phyloP scores from a whole-genome alignment of 2,329 filamentous ascomycete genomes.

The Hypoxylon sp. region DNA sequence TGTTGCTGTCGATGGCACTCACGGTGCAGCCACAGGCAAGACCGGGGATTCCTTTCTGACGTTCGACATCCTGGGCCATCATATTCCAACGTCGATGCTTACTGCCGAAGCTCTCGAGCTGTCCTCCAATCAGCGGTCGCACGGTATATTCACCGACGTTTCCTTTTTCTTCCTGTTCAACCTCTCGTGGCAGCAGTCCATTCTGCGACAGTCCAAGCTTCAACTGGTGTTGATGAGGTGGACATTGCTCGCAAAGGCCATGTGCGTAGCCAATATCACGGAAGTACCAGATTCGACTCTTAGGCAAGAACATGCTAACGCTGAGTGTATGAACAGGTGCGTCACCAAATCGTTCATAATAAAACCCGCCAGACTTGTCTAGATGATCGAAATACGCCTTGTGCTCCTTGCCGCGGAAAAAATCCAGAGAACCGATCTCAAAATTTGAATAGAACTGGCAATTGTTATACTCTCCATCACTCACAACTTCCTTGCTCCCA shows the following conservation, averaged over 20 bases:
- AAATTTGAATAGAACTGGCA: conserved; percentile 68
- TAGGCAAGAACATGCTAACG: conserved; percentile 67
- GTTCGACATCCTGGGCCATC: conserved; percentile 57
- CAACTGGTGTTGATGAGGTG: conserved; percentile 48
- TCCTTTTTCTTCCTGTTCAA: conserved; percentile 17
- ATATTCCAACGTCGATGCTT: conserved; percentile 57
- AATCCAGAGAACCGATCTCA: conserved; percentile 66
- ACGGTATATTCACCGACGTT: neutral
- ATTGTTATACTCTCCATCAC: conserved; percentile 62
- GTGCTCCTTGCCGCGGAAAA: conserved; percentile 65
- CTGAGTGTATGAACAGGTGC: conserved; percentile 68
- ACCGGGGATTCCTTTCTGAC: conserved; percentile 55
- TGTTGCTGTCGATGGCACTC: conserved; percentile 61
- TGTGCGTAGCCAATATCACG: conserved; percentile 63
- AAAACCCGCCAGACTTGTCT: conserved; percentile 64
- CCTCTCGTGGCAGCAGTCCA: conserved; percentile 17
- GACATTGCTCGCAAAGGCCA: conserved; percentile 61
- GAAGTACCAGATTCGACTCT: conserved; percentile 66
- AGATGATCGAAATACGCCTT: conserved; percentile 65
- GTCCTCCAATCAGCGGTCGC: neutral
- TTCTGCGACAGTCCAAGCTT: conserved; percentile 38
- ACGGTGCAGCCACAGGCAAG: conserved; percentile 60
- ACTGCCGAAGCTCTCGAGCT: conserved; percentile 49
- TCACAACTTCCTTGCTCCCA: conserved; percentile 25
- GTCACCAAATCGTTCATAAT: conserved; percentile 63